Conservation (phyloP, 2,329 filamentous ascomycete genomes). For the Akanthomyces muscarius region DNA sequence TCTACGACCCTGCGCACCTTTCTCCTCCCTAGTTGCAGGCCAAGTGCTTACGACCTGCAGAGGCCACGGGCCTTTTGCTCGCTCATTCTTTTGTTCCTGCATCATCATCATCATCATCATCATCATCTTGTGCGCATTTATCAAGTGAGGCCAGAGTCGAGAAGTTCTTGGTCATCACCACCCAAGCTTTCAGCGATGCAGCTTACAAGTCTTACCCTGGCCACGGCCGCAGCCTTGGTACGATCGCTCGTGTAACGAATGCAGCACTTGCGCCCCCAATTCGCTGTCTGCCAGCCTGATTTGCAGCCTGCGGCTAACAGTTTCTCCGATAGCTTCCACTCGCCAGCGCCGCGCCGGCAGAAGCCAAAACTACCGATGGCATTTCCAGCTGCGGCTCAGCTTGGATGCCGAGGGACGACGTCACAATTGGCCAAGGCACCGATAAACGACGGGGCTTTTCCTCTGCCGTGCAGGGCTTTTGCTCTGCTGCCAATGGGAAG, state of each 20-base stretch:
- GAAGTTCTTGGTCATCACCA: background rate
- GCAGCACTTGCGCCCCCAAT: background rate
- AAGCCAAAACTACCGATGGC: slow-evolving; percentile 17
- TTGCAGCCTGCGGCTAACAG: background rate
- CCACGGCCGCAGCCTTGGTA: slow-evolving; percentile 9
- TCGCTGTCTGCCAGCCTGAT: background rate
- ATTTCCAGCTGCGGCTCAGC: slow-evolving; percentile 22
- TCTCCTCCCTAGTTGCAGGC: background rate
- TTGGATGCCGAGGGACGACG: slow-evolving; percentile 22
- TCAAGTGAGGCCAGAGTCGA: background rate
- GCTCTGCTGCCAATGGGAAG: slow-evolving; percentile 18
- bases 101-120: background rate
- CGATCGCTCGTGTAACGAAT: background rate
- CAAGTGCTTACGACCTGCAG: slow-evolving; percentile 4
- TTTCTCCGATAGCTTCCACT: slow-evolving; percentile 2
- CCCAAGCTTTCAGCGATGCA: background rate
- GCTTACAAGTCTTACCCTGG: slow-evolving; percentile 6
- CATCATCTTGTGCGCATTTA: background rate
- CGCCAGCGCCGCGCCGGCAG: slow-evolving; percentile 2
- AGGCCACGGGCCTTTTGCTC: background rate
- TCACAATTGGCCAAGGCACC: slow-evolving; percentile 19
- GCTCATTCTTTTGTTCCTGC: background rate
- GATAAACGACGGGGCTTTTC: slow-evolving; percentile 19
- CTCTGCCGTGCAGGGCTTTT: slow-evolving; percentile 21
- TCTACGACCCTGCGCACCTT: background rate